Evolutionary conservation across 2,329 filamentous ascomycete genomes (phyloP).

Genomic region (Penicillium sp.): DNA sequence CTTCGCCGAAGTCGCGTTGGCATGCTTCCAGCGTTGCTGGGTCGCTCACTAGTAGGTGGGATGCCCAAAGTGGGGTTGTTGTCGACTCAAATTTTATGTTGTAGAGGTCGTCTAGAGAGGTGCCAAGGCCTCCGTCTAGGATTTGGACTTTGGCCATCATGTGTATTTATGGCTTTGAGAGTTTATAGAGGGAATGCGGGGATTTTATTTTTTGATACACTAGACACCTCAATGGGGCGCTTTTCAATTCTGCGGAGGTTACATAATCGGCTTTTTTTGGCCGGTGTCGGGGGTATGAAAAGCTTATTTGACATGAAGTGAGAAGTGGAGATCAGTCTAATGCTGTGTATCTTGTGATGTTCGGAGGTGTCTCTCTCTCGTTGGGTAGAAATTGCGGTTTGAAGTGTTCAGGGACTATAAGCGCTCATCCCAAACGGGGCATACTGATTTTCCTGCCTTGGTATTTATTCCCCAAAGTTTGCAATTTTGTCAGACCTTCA

Average conservation of each 20-base stretch:
- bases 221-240: background rate
- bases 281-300: background rate
- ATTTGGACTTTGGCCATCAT: conserved; percentile 46
- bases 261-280: background rate
- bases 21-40: conserved; percentile 54
- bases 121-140: conserved; percentile 67
- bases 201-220: conserved; percentile 3
- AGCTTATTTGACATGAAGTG: background rate
- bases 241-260: background rate
- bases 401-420: too few relatives aligned
- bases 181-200: conserved; percentile 8
- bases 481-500: too few relatives aligned
- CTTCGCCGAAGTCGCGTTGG: conserved; percentile 56
- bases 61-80: conserved; percentile 63
- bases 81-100: conserved; percentile 51
- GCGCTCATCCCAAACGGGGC: too few relatives aligned
- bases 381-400: too few relatives aligned
- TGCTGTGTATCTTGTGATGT: background rate
- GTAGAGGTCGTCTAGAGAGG: conserved; percentile 61
- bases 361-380: too few relatives aligned
- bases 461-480: too few relatives aligned
- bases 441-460: too few relatives aligned
- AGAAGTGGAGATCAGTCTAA: background rate
- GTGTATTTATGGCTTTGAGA: background rate
- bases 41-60: conserved; percentile 60